Percentiles rank a stretch among this genome's conserved stretches.
phyloP scores from a whole-genome alignment of 2,329 filamentous ascomycete species.

The Cyphellophora europaea region DNA sequence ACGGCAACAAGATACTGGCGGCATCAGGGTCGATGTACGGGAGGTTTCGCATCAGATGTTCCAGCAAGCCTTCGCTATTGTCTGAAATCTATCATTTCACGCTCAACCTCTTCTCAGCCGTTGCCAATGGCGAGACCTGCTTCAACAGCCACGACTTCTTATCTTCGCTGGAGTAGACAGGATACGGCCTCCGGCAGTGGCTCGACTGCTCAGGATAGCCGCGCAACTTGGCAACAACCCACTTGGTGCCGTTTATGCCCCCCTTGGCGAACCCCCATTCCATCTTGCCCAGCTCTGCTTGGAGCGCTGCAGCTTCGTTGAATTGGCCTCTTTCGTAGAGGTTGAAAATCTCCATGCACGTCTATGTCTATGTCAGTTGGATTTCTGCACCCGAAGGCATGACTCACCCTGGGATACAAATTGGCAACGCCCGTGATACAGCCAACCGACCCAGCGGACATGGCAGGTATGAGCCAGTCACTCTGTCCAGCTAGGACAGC shows the following conservation, averaged over 20 bases:
- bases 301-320: constrained; percentile 39
- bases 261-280: constrained; percentile 50
- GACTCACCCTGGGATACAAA: constrained; percentile 42
- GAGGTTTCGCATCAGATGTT: too few species aligned
- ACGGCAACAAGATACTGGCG: too few species aligned
- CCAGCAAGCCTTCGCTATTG: too few species aligned
- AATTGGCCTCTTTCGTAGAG: constrained; percentile 38
- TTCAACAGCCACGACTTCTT: constrained; percentile 26
- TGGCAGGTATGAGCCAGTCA: constrained; percentile 43
- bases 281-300: constrained; percentile 41
- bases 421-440: constrained; percentile 57
- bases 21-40: too few species aligned
- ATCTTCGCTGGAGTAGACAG: constrained; percentile 35
- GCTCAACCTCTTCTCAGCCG: too few species aligned
- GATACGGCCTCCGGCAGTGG: constrained; percentile 47
- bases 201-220: constrained; percentile 44
- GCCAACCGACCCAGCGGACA: constrained; percentile 50
- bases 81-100: too few species aligned
- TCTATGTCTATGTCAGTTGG: too few species aligned
- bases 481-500: constrained; percentile 33
- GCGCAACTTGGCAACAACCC: constrained; percentile 44
- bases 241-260: constrained; percentile 54
- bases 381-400: constrained; percentile 1
- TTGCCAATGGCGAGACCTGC: too few species aligned
- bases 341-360: constrained; percentile 41